Base-by-base conservation (phyloP, 164 flowering plant species). In the Cinnamomum micranthum region DNA sequence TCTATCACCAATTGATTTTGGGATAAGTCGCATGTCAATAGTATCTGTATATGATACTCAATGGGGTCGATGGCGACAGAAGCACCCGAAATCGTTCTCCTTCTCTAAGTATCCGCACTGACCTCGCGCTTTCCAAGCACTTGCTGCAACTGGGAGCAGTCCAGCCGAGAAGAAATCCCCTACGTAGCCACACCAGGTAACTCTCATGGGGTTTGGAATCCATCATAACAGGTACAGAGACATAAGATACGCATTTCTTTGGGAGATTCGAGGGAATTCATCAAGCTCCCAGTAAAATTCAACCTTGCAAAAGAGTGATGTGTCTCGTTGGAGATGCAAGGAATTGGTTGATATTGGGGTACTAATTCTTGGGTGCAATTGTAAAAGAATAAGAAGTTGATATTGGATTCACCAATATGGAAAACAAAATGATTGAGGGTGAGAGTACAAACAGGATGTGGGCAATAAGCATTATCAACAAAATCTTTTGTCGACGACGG, bases 361-460 rank as follows among this genome's bases (percentile, higher is more conserved):
- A 81, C 52, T 0, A 65, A 24, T 13, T 52, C 17, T 3, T 13
- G 0, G 0, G 69, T 52, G 74, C 91, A 89, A 41, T 86, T 80
- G 76, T 87, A 87, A 70, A 80, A 83, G 79, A 89, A 74, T 70
- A 28, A 81, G 65, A 89, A 76, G 68, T 83, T 68, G 14, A 33
- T 0, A 20, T 77, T 55, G 23, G 60, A 31, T 15, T 83, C 70
- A 24, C 9, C 27, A 31, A 66, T 31, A 17, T 66, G 12, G 20
- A 78, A 86, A 0, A 86, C 88, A 17, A 82, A 79, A 1, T 78
- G 66, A 22, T 51, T 67, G 67, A 86, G 70, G 77, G 77, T 86
- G 64, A 87, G 15, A 50, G 86, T 88, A 24, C 76, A 76, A 51
- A 62, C 70, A 68, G 87, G 91, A 66, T 14, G 41, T 27, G 87